These are phyloP conservation scores for Microcyclosporella mali DNA, from an alignment of 2,329 filamentous ascomycete species.

Conservation along the genomic window DNA sequence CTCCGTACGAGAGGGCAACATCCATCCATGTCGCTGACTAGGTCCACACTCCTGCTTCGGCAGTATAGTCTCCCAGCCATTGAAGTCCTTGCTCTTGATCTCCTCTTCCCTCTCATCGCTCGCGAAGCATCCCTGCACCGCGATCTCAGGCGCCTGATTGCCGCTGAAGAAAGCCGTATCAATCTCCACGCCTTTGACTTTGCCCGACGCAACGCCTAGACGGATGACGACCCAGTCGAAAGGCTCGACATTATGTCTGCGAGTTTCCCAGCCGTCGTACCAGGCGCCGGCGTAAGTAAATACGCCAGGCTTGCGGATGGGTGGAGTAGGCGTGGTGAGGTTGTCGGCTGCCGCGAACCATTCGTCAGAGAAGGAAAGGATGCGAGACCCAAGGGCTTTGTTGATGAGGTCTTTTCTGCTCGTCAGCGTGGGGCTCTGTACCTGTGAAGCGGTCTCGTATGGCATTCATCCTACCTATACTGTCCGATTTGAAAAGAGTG, in stretches of 20 bases:
- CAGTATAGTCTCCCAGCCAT: constrained; percentile 64
- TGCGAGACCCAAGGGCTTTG: constrained; percentile 44
- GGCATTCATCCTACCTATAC: constrained; percentile 38
- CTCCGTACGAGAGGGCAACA: constrained; percentile 48
- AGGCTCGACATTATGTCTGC: constrained; percentile 52
- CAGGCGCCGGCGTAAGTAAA: constrained; percentile 57
- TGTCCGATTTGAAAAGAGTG: constrained; percentile 49
- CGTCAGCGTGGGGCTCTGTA: background rate
- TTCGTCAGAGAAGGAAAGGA: constrained; percentile 55
- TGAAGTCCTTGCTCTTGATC: constrained; percentile 42
- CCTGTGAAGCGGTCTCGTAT: too few species aligned
- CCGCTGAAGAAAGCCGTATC: constrained; percentile 78
- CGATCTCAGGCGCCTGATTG: constrained; percentile 74
- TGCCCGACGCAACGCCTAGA: constrained; percentile 61
- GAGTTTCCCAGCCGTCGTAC: constrained; percentile 61
- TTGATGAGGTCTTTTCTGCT: constrained; percentile 45
- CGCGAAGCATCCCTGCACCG: constrained; percentile 68
- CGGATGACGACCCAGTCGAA: constrained; percentile 57
- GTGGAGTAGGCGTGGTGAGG: constrained; percentile 51
- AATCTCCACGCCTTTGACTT: constrained; percentile 67
- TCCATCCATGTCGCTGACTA: constrained; percentile 67
- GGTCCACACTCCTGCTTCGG: constrained; percentile 66
- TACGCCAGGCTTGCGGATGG: constrained; percentile 51
- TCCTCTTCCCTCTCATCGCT: constrained; percentile 58
- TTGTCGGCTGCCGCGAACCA: constrained; percentile 56